phyloP scores from a whole-genome alignment of 2,329 filamentous ascomycete genomes.

The Hawksworthiomyces lignivorus region DNA sequence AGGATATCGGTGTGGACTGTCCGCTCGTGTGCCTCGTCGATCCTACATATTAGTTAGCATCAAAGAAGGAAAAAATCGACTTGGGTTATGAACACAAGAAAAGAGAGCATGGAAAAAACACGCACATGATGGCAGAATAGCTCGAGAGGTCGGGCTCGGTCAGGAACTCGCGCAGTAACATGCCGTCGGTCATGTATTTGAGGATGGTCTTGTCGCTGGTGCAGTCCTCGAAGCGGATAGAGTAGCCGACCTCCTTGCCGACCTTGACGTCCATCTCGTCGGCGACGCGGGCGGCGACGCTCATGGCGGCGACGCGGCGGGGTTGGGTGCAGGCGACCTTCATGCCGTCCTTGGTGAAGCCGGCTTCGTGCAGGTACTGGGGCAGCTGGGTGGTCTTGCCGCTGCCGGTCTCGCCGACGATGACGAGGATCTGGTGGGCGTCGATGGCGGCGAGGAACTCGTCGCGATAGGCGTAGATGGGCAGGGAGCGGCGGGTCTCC shows the following conservation, averaged over 20 bases:
- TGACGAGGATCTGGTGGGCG: slow-evolving; percentile 78
- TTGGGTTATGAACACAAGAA: not conserved
- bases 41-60: slow-evolving; percentile 26
- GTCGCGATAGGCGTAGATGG: slow-evolving; percentile 82
- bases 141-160: slow-evolving; percentile 75
- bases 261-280: slow-evolving; percentile 88
- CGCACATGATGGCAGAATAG: slow-evolving; percentile 73
- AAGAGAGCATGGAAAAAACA: not conserved
- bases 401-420: slow-evolving; percentile 90
- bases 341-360: slow-evolving; percentile 73
- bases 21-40: slow-evolving; percentile 94
- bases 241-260: slow-evolving; percentile 88
- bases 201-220: slow-evolving; percentile 86
- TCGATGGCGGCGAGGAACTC: slow-evolving; percentile 80
- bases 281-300: slow-evolving; percentile 88
- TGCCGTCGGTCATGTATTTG: slow-evolving; percentile 97
- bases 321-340: slow-evolving; percentile 94
- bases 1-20: slow-evolving; percentile 88
- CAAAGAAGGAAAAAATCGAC: not conserved
- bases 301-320: slow-evolving; percentile 93
- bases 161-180: slow-evolving; percentile 83
- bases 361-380: slow-evolving; percentile 87
- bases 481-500: slow-evolving; percentile 81
- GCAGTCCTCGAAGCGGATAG: slow-evolving; percentile 88
- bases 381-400: slow-evolving; percentile 95